Base-by-base conservation (phyloP, 768 basidiomycete genomes). In the Suillus subluteus region DNA sequence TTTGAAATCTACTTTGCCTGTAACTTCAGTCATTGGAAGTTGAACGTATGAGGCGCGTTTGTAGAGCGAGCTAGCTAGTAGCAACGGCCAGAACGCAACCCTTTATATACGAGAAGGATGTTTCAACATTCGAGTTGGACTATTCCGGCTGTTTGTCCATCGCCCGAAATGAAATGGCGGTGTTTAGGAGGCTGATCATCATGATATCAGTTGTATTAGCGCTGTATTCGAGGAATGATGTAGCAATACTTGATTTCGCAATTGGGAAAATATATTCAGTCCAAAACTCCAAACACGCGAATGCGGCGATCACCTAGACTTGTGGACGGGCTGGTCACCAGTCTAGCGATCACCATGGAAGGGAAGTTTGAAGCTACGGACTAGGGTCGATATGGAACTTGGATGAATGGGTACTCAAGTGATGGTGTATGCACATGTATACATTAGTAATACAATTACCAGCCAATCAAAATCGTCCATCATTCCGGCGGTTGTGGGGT, bases 11-110 rank as follows among this genome's bases (percentile, higher is more conserved):
- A 30, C 40, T 58, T 38, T n/a, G 13, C 59, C 63, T 40, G 63
- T 64, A 43, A 58, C 23, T 62, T 64, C 63, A 40, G 37, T 11
- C 63, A 64, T 64, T 35, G 12, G 11, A 56, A n/a, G 32, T 56
- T 56, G 1, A 11, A 56, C 11, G 55, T 35, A 21, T n/a, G 55
- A 21, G 18, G 9, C 32, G 9, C 6, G 1, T 11, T 55, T 18
- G 18, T 18, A 3, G 32, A 21, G 54, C 32, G 18, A 56, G 21
- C 35, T 56, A 13, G 26, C 26, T 26, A 26, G 26, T 26, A 26
- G 12, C 11, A 13, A 37, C 32, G 11, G 35, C 12, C 35, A 37
- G 32, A 3, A n/a, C 21, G 35, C 21, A 35, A 35, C 21, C 32
- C 35, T 56, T 56, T 56, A 56, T 56, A n/a, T 6, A 37, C 12